Conservation (phyloP, 352 stramenopile genomes). For the Globisporangium paddicum region DNA sequence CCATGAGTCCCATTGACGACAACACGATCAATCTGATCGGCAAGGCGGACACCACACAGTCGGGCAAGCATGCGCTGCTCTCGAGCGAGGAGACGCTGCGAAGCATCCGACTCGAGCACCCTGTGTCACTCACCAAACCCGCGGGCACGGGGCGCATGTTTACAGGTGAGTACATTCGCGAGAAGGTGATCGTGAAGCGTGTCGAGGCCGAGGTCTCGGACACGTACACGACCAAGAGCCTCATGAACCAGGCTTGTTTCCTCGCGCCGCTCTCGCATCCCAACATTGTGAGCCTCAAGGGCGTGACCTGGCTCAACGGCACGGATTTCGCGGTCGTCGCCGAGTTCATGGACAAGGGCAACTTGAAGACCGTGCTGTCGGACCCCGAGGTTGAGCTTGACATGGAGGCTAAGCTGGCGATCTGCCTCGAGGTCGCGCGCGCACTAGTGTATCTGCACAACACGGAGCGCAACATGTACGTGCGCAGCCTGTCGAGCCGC, state of each 20-base stretch:
- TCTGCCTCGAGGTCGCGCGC: constrained; percentile 62
- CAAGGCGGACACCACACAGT: constrained; percentile 31
- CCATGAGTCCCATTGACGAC: constrained; percentile 9
- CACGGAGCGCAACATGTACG: constrained; percentile 36
- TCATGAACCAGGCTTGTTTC: constrained; percentile 49
- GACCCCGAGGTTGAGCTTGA: constrained; percentile 53
- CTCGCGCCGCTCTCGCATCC: constrained; percentile 50
- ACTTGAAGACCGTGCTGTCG: constrained; percentile 48
- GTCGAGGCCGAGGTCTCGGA: constrained; percentile 62
- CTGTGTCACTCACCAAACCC: constrained; percentile 48
- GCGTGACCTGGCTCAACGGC: constrained; percentile 64
- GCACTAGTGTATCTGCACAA: constrained; percentile 62
- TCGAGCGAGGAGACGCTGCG: constrained; percentile 64
- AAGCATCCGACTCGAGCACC: constrained; percentile 43
- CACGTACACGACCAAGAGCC: constrained; percentile 48
- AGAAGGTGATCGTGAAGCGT: constrained; percentile 69
- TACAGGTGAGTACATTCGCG: constrained; percentile 47
- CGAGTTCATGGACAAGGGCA: constrained; percentile 75
- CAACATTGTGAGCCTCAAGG: constrained; percentile 61
- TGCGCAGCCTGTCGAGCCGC: constrained; percentile 42
- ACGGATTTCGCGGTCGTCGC: constrained; percentile 75
- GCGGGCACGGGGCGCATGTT: constrained; percentile 45
- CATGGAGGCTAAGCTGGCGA: constrained; percentile 47
- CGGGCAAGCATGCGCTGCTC: constrained; percentile 50
- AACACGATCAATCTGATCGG: constrained; percentile 41